Base-by-base conservation (phyloP, 306 rosid genomes). In the Inga oerstediana region DNA sequence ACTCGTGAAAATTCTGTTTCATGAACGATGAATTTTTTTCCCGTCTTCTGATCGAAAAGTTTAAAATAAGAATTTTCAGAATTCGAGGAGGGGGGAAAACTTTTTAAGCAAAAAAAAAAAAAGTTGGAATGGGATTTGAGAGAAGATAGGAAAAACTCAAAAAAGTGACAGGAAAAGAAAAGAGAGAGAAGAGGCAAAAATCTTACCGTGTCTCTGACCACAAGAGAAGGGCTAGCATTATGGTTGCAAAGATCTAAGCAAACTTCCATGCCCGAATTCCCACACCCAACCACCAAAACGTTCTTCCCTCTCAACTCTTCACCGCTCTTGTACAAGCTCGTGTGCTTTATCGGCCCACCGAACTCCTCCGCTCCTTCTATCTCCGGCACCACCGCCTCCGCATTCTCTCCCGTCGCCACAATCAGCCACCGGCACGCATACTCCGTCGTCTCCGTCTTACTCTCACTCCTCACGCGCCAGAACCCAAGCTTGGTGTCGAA, bases 201-300 rank as follows among this genome's bases (percentile, higher is more conserved):
- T 59, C 95, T 91, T 88, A 94, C 98, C 30, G 91, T 76, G 73
- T 94, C 93, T 89, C 98, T 91, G 62, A 89, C 97, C 2, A 89
- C 93, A 84, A 94, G 93, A 48, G 95, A 88, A 73, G 98, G 97
- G 79, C 81, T 79, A 70, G 97, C 95, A 86, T 86, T 77, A 85
- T 88, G 84, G 84, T 92, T 88, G 82, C 95, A 92, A 58, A 94
- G 98, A 91, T 94, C 98, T 82, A 94, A 88, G 75, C 98, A 94
- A 12, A 92, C 97, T 87, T 94, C 98, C 98, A 94, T 94, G 39
- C 98, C 98, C 0, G 98, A 94, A 87, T 94, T 94, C n/a, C 98
- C 98, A 88, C 98, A 92, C 0, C 98, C 98, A 11, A 94, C 98
- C 5, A 94, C 98, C 91, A 94, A 88, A 79, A 94, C 97, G 59